Base-by-base conservation (phyloP, 2,329 filamentous ascomycete species). In the Fusarium nelsonii region DNA sequence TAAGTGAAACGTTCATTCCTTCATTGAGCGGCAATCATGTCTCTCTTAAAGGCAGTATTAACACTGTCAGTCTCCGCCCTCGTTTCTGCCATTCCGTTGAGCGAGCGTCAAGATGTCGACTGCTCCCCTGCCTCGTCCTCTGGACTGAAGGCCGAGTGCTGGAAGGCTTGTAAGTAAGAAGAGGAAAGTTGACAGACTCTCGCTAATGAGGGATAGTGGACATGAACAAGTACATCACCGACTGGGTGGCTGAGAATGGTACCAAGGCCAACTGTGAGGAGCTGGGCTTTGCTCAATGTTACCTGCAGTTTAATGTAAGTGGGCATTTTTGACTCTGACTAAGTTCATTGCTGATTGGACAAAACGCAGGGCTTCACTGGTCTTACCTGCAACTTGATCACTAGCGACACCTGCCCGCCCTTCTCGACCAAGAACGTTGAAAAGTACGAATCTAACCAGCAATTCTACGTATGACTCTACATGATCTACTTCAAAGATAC, bases 221-320 rank as follows among this genome's bases (percentile, higher is more conserved):
- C 8, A 65, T 65, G 62, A 41, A 65, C 8, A 65, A 65, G 36
- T 65, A 65, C n/a, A 65, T 65, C 46, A 65, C 8, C 2, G 53
- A 65, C 20, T 65, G 62, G 62, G 46, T 65, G 9, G 41, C 40
- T n/a, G 53, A 58, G 5, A 65, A 65, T 9, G 60, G 53, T 34
- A 52, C 40, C 5, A 37, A 52, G 15, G 62, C 62, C 32, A 52
- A 53, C 15, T 65, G 62, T 3, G 62, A 26, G 1, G 46, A 48
- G 6, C 62, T 65, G 4, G 62, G 62, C 1, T 65, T 65, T n/a
- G 62, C 62, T 3, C 62, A 65, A 30, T 65, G 62, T 20, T 65
- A 39, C 8, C 15, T 65, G 2, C 62, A 65, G 26, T 58, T 58
- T 20, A 65, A 65, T 4, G 62, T 65, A 30, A 33, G 59, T 11